Percentiles rank a stretch among this genome's conserved stretches.
phyloP scores from a whole-genome alignment of 495 filamentous ascomycete genomes.

The Penicillium pancosmium region DNA sequence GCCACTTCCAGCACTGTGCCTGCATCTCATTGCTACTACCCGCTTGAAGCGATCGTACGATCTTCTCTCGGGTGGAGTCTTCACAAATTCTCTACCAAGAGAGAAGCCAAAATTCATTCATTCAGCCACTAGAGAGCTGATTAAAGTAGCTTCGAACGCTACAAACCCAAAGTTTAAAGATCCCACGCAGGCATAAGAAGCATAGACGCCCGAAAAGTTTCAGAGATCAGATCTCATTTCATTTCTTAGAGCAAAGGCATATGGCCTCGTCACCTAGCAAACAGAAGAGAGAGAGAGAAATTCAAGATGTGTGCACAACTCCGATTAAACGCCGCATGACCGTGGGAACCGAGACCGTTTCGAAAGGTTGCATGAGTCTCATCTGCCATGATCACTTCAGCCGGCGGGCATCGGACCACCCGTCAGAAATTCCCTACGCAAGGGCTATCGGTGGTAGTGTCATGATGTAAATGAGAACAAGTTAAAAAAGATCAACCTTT shows the following conservation, averaged over 20 bases:
- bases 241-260: slow-evolving; percentile 5
- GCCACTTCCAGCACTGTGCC: neutral
- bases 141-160: no score
- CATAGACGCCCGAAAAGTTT: no score
- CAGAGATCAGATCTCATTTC: slow-evolving; percentile 6
- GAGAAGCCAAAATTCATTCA: no score
- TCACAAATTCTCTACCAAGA: neutral
- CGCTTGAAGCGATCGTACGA: slow-evolving; percentile 4
- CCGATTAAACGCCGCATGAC: slow-evolving; percentile 32
- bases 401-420: neutral
- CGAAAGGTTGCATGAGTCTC: slow-evolving; percentile 17
- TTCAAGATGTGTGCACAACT: slow-evolving; percentile 23
- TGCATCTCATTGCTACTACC: neutral
- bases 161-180: no score
- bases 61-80: neutral
- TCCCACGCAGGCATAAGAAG: no score
- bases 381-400: slow-evolving; percentile 7
- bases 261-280: slow-evolving; percentile 21
- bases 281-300: slow-evolving; percentile 16
- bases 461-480: slow-evolving; percentile 6
- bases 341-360: slow-evolving; percentile 15
- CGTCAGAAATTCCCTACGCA: neutral
- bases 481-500: slow-evolving; percentile 23
- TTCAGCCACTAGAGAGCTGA: no score
- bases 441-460: neutral